Evolutionary conservation across 306 rosid genomes (phyloP), one percentile per base, ranked within the genome.

Genomic region (Datisca glomerata): DNA sequence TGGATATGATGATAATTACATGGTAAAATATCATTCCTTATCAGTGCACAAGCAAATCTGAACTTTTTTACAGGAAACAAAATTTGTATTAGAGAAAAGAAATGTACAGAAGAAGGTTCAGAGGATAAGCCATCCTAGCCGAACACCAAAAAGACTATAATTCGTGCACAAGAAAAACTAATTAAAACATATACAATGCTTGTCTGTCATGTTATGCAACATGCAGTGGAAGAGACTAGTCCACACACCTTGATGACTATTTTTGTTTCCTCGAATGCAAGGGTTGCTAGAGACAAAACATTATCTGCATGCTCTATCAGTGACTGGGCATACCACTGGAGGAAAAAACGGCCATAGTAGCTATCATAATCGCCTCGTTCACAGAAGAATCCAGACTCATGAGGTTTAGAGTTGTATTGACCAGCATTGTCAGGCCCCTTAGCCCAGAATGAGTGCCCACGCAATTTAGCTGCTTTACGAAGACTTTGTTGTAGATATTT

Each of bases 351-450:
- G 18, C 98, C 98, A 54, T 89, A 83, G 70, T 80, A 89, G 68
- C 84, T 89, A 71, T 74, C 95, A n/a, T 89, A 89, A 60, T 84
- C 98, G 45, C 98, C 98, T 18, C 84, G 71, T 37, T 84, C 98
- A 61, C 98, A 77, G 65, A 89, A 89, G 79, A 89, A 89, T 40
- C 86, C 95, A 52, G 95, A 76, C 60, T 83, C 97, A 49, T 83
- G 89, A 12, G 97, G 95, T 78, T 69, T 69, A 46, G 97, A 89
- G 58, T 83, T 89, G 63, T 89, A 89, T 45, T 68, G 69, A 41
- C 95, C 97, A 25, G 91, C 86, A 72, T 89, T 89, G 57, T 83
- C 93, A 56, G 97, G 97, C 59, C 86, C 95, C 67, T 82, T 80
- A 24, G 75, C 97, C 97, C 97, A 89, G 46, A 74, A 83, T 45